Conservation (phyloP, 306 rosid species). For the Malus sieversii region DNA sequence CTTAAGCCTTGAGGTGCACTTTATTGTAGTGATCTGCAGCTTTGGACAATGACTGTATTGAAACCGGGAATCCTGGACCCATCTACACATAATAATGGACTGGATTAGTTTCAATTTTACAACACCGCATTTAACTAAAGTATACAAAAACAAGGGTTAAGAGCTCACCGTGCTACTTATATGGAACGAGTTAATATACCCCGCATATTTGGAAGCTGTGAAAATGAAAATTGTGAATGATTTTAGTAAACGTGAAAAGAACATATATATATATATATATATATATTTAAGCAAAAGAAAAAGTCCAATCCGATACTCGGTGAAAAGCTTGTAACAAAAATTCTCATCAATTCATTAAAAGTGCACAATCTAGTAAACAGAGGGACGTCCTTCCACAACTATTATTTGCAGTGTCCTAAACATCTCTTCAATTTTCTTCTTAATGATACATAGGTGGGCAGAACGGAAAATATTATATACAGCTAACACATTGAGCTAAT, state of each 20-base stretch:
- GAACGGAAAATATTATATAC: too few relatives aligned
- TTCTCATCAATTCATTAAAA: background rate
- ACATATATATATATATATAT: background rate
- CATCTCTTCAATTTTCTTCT: too few relatives aligned
- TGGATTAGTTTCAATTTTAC: background rate
- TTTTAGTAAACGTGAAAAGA: background rate
- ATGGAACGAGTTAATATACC: slow-evolving; percentile 80
- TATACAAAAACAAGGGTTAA: background rate
- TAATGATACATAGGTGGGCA: too few relatives aligned
- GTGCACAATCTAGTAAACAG: background rate
- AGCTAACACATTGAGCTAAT: too few relatives aligned
- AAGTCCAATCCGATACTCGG: background rate
- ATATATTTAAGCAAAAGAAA: background rate
- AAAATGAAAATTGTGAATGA: slow-evolving; percentile 1
- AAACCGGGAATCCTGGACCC: slow-evolving; percentile 82
- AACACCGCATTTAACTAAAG: background rate
- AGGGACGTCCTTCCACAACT: too few relatives aligned
- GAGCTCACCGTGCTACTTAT: slow-evolving; percentile 85
- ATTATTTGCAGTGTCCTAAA: too few relatives aligned
- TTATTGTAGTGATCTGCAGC: slow-evolving; percentile 89
- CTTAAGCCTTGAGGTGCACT: slow-evolving; percentile 40
- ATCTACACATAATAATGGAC: slow-evolving; percentile 46
- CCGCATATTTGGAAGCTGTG: slow-evolving; percentile 97
- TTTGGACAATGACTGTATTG: slow-evolving; percentile 80
- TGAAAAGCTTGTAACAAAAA: background rate